Percentiles rank a stretch among this genome's conserved stretches.
These are phyloP conservation scores for Fusarium poae DNA, from an alignment of 2,329 filamentous ascomycete species.

Conservation along the genomic window DNA sequence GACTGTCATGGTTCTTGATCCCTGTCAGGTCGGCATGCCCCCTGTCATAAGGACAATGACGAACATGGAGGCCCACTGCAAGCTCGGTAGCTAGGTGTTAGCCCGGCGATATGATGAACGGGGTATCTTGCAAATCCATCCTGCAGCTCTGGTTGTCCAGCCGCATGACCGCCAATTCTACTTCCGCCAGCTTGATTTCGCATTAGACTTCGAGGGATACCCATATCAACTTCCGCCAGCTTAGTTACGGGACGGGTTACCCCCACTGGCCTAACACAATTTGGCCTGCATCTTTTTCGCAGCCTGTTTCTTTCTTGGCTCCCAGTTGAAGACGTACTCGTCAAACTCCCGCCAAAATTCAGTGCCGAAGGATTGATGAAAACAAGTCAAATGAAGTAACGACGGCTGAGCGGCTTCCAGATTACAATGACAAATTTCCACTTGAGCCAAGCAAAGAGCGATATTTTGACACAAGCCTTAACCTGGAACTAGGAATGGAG, in stretches of 20 bases:
- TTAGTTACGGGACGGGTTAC: constrained; percentile 13
- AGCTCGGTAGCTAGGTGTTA: constrained; percentile 49
- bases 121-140: constrained; percentile 42
- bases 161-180: constrained; percentile 41
- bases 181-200: constrained; percentile 29
- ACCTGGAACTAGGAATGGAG: constrained; percentile 37
- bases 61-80: constrained; percentile 48
- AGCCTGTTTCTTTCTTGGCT: constrained; percentile 27
- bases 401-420: not conserved
- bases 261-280: constrained; percentile 26
- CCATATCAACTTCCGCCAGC: constrained; percentile 31
- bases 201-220: too few relatives aligned
- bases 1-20: constrained; percentile 27
- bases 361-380: not conserved
- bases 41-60: constrained; percentile 46
- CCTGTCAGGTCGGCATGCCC: constrained; percentile 28
- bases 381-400: not conserved
- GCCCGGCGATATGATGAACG: constrained; percentile 44
- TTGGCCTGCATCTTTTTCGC: constrained; percentile 21
- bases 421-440: constrained; percentile 2
- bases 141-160: constrained; percentile 37
- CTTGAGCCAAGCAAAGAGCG: constrained; percentile 17
- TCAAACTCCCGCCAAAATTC: constrained; percentile 2
- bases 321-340: constrained; percentile 10
- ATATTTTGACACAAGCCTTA: constrained; percentile 9